These are phyloP conservation scores for Sarocladium oryzae DNA, from an alignment of 2,329 filamentous ascomycete genomes.

Conservation along the genomic window DNA sequence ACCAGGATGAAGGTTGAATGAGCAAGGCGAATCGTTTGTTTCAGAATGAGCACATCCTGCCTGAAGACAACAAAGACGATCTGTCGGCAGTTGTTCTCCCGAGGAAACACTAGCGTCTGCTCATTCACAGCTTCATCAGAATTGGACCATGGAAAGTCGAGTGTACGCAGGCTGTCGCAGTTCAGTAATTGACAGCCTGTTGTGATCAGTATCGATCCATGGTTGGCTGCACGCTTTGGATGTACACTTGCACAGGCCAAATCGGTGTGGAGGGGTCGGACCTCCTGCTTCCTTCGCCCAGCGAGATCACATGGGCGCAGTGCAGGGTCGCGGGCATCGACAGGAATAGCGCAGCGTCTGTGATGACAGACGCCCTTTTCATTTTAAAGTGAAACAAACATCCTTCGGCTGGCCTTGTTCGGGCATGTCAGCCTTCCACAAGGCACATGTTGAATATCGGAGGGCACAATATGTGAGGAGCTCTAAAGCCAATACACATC, in stretches of 20 bases:
- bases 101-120: neutral
- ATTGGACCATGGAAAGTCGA: neutral
- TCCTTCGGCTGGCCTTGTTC: too few relatives aligned
- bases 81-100: neutral
- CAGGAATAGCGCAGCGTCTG: neutral
- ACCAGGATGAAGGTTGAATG: neutral
- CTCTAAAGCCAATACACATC: neutral
- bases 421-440: neutral
- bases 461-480: neutral
- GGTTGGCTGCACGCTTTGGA: neutral
- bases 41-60: neutral
- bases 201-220: neutral
- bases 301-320: neutral
- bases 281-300: neutral
- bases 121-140: neutral
- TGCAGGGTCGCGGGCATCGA: neutral
- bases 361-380: neutral
- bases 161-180: too few relatives aligned
- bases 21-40: slow-evolving; percentile 4
- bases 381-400: too few relatives aligned
- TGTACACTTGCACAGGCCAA: neutral
- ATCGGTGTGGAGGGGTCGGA: neutral
- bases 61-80: neutral
- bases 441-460: neutral
- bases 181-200: neutral